Base-by-base conservation (phyloP, 768 basidiomycete species). In the Tricholoma furcatifolium region DNA sequence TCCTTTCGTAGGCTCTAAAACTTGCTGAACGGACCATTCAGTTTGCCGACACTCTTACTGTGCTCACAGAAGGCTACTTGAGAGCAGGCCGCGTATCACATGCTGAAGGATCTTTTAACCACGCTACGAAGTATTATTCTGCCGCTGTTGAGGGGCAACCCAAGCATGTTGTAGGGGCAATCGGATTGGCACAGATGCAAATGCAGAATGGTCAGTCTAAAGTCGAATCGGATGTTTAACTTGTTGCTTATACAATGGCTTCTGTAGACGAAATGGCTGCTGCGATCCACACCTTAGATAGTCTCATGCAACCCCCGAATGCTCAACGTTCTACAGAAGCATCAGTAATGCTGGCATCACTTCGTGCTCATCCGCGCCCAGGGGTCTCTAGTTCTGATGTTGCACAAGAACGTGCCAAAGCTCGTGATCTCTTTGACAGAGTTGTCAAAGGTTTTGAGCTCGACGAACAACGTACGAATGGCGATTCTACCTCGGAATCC, bases 1-100 rank as follows among this genome's bases (percentile, higher is more conserved):
- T 17, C 18, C 49, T 17, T 24, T 41, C 1, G 50, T 6, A 93
- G 85, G 92, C 93, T 0, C 67, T 96, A 40, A 99, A 98, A 74
- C 75, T 98, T 17, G 94, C 93, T 20, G 97, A 98, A 62, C 82
- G 94, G 47, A 88, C 94, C 0, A 85, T 98, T 36, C 94, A 98
- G 65, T 97, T 91, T 62, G 89, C 95, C 0, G 96, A 98, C 61
- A 93, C 90, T 0, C 75, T 92, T 30, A 79, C 90, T 0, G 74
- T 96, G 14, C 77, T 95, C 24, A 88, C 91, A 1, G 95, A 97
- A 61, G 88, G 93, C 2, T 90, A 93, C 62, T 70, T 95, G 14
- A 80, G 88, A 30, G 85, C 94, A 12, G 96, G 86, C 2, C 83
- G 93, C 15, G 85, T 90, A 2, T 78, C 84, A 12, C 93, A 95